These are phyloP conservation scores for Hypoxylon fuscum DNA, from an alignment of 495 filamentous ascomycete genomes.

Conservation along the genomic window DNA sequence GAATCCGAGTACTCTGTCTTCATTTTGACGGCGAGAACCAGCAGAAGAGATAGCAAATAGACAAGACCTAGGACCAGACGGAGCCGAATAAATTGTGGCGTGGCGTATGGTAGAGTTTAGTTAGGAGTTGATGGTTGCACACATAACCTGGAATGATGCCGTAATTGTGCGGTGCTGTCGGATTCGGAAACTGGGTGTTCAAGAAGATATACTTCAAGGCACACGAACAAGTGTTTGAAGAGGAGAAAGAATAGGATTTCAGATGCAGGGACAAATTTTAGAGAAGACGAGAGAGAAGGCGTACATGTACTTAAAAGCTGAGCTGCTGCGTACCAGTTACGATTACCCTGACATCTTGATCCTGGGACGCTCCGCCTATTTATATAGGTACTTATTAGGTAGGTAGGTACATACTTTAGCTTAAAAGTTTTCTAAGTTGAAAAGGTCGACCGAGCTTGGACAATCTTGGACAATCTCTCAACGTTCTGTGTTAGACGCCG, in stretches of 20 bases:
- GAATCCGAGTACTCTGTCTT: conserved; percentile 40
- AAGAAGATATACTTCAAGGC: not conserved
- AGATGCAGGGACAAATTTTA: too few relatives aligned
- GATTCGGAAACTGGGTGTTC: not conserved
- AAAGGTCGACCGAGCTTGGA: conserved; percentile 32
- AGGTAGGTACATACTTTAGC: conserved; percentile 9
- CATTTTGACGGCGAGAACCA: conserved; percentile 11
- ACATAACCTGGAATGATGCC: conserved; percentile 11
- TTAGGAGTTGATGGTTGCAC: conserved; percentile 7
- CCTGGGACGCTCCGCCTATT: conserved; percentile 10
- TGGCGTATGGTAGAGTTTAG: conserved; percentile 14
- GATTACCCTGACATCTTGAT: not conserved
- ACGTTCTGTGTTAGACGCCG: too few relatives aligned
- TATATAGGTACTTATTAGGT: conserved; percentile 20
- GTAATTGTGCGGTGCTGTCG: not conserved
- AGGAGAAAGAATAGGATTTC: not conserved
- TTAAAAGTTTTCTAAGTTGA: conserved; percentile 5
- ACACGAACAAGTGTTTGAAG: not conserved
- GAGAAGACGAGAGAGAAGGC: not conserved
- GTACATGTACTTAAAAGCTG: conserved; percentile 8
- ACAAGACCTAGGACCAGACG: not conserved
- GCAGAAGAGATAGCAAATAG: not conserved
- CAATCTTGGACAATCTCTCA: conserved; percentile 22
- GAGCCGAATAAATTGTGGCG: not conserved
- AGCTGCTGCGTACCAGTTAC: conserved; percentile 3